phyloP scores from a whole-genome alignment of 2,329 filamentous ascomycete genomes.

The Plectosphaerella sp. region DNA sequence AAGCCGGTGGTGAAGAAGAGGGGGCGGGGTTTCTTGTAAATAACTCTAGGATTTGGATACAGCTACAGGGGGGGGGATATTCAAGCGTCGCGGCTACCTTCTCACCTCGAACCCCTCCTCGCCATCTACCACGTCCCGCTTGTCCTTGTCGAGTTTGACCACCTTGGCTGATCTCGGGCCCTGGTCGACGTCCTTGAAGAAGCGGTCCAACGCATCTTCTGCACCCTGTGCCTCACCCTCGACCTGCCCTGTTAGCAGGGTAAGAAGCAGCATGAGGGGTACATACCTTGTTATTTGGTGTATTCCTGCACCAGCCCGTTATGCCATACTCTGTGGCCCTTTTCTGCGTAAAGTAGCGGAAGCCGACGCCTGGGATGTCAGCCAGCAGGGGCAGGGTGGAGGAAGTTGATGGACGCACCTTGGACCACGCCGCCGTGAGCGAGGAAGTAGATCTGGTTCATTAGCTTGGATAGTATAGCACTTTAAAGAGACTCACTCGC shows the following conservation, averaged over 20 bases:
- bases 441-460: conserved; percentile 51
- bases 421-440: conserved; percentile 64
- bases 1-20: conserved; percentile 55
- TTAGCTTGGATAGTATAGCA: background rate
- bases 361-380: conserved; percentile 44
- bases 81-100: too few species aligned
- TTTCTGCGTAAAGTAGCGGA: conserved; percentile 52
- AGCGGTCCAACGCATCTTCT: conserved; percentile 57
- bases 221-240: conserved; percentile 84
- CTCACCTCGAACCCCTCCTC: conserved; percentile 64
- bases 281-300: conserved; percentile 47
- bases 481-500: conserved; percentile 28
- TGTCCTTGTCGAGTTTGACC: conserved; percentile 65
- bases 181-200: conserved; percentile 70
- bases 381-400: background rate
- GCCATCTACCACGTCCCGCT: conserved; percentile 59
- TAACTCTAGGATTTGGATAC: too few species aligned
- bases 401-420: conserved; percentile 39
- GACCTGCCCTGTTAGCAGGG: conserved; percentile 50
- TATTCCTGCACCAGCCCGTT: conserved; percentile 61
- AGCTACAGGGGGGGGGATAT: too few species aligned
- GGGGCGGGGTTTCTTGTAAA: conserved; percentile 43
- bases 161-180: conserved; percentile 73
- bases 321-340: conserved; percentile 44
- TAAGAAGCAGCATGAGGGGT: conserved; percentile 9